These are phyloP conservation scores for Metahyphopichia silvanorum DNA, from an alignment of 805 yeast genomes.

Conservation along the genomic window DNA sequence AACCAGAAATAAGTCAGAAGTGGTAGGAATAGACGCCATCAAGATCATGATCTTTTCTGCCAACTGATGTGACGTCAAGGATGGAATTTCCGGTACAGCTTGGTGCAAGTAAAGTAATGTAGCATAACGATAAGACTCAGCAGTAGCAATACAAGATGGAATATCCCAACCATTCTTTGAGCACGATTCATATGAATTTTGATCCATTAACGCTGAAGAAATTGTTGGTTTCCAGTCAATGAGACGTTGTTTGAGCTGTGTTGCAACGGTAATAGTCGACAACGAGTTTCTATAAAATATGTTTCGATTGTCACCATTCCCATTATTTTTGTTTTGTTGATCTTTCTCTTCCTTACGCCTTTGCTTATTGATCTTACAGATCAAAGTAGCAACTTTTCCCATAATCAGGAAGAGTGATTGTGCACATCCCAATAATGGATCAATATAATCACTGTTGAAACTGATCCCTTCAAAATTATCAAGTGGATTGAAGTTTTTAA, in stretches of 20 bases:
- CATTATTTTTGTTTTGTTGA: conserved; percentile 3
- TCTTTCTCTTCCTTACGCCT: conserved; percentile 15
- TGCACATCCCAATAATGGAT: conserved; percentile 66
- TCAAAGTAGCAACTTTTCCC: conserved; percentile 59
- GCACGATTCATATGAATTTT: conserved; percentile 28
- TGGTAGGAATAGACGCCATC: conserved; percentile 59
- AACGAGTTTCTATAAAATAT: conserved; percentile 35
- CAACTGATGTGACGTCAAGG: conserved; percentile 48
- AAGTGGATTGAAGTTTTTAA: conserved; percentile 22
- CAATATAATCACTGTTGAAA: conserved; percentile 41
- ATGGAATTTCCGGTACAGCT: conserved; percentile 68
- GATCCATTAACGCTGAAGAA: conserved; percentile 29
- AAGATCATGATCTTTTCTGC: conserved; percentile 60
- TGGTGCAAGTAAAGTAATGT: conserved; percentile 61
- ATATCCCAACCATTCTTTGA: conserved; percentile 44
- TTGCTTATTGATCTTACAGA: conserved; percentile 44
- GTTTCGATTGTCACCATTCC: neutral
- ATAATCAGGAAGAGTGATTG: conserved; percentile 62
- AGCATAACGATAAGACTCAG: conserved; percentile 65
- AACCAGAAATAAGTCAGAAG: conserved; percentile 52
- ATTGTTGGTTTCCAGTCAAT: conserved; percentile 56
- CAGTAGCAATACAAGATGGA: conserved; percentile 61
- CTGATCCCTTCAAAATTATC: conserved; percentile 39
- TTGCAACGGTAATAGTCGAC: conserved; percentile 50
- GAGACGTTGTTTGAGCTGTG: conserved; percentile 49